Evolutionary conservation across 2,329 filamentous ascomycete species (phyloP).

Genomic region (Penicillium sp.): DNA sequence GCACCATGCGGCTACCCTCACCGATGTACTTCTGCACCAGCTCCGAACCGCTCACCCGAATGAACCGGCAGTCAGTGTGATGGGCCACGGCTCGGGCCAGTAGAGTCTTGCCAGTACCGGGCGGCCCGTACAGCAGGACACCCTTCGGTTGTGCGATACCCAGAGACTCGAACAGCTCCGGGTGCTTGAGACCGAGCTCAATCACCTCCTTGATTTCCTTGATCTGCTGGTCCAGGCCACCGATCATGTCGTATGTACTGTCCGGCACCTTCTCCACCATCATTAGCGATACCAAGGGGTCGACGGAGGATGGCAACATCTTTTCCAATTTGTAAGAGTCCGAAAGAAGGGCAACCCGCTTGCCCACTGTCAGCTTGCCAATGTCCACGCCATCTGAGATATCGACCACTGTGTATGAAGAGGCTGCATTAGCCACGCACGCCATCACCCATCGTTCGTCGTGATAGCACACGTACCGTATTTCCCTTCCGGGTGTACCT

Average conservation of each 20-base stretch:
- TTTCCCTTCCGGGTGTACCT: slow-evolving; percentile 99
- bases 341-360: slow-evolving; percentile 92
- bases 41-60: slow-evolving; percentile 91
- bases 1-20: slow-evolving; percentile 96
- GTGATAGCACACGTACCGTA: slow-evolving; percentile 63
- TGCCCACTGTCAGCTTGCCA: slow-evolving; percentile 90
- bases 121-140: slow-evolving; percentile 91
- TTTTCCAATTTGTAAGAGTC: slow-evolving; percentile 99
- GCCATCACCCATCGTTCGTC: neutral
- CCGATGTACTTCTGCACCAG: slow-evolving; percentile 99
- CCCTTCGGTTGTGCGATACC: slow-evolving; percentile 98
- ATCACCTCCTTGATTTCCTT: slow-evolving; percentile 99
- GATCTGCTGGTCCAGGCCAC: slow-evolving; percentile 96
- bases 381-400: slow-evolving; percentile 92
- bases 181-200: slow-evolving; percentile 95
- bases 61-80: slow-evolving; percentile 99
- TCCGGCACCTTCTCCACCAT: slow-evolving; percentile 99
- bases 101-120: slow-evolving; percentile 94
- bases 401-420: slow-evolving; percentile 69
- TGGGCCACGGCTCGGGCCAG: slow-evolving; percentile 93
- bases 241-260: slow-evolving; percentile 99
- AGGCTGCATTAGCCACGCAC: neutral
- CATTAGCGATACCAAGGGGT: slow-evolving; percentile 98
- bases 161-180: slow-evolving; percentile 97
- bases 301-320: slow-evolving; percentile 95